Percentiles rank a stretch among this genome's conserved stretches.
Evolutionary conservation across 805 yeast species (phyloP).

Genomic region (Hyphopichia homilentoma): DNA sequence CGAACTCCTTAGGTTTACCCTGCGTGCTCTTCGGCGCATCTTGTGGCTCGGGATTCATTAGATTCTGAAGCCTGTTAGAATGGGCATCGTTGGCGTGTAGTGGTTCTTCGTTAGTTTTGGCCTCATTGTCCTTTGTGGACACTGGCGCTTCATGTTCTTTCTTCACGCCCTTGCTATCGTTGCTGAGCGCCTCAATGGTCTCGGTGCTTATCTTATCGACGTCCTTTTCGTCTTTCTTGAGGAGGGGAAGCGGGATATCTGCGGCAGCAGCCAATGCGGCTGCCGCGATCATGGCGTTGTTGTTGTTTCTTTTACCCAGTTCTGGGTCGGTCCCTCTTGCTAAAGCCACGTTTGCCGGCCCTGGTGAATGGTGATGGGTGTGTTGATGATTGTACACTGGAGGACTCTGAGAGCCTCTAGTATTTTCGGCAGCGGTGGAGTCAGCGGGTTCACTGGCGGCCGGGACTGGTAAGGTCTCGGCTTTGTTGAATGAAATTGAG

Average conservation of each 20-base stretch:
- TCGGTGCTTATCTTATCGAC: neutral
- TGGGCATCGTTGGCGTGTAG: too few relatives aligned
- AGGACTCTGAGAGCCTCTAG: conserved; percentile 1
- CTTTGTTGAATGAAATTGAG: too few relatives aligned
- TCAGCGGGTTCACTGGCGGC: too few relatives aligned
- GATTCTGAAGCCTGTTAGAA: too few relatives aligned
- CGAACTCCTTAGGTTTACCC: neutral
- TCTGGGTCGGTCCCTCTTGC: conserved; percentile 34
- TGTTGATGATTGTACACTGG: conserved; percentile 1
- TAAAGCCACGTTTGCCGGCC: conserved; percentile 45
- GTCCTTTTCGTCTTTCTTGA: conserved; percentile 12
- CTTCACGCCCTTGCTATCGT: neutral
- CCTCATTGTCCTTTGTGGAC: conserved; percentile 7
- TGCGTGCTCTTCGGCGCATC: neutral
- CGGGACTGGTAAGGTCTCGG: too few relatives aligned
- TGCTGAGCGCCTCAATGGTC: neutral
- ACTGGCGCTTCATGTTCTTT: conserved; percentile 3
- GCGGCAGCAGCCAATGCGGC: conserved; percentile 85
- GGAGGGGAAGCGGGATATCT: conserved; percentile 61
- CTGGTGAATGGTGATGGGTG: conserved; percentile 29
- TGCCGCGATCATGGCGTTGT: conserved; percentile 70
- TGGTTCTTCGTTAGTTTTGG: conserved; percentile 8
- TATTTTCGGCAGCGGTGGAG: conserved; percentile 1
- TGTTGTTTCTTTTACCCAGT: conserved; percentile 30
- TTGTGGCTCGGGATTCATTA: neutral